Base-by-base conservation (phyloP, 2,329 filamentous ascomycete genomes). In the Lasiodiplodia sp. region DNA sequence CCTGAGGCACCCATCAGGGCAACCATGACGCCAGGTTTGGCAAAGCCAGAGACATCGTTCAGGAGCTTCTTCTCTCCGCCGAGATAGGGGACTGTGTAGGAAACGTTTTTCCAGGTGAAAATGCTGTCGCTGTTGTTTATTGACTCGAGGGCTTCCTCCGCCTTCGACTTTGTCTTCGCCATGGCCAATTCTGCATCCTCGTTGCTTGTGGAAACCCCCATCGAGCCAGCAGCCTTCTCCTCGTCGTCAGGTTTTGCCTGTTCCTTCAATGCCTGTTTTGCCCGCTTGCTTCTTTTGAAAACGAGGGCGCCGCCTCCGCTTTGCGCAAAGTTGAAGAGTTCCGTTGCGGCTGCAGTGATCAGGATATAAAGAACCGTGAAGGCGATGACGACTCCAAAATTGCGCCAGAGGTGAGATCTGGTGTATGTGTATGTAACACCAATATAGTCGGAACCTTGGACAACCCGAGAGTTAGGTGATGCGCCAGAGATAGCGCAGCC, bases 1-100 rank as follows among this genome's bases (percentile, higher is more conserved):
- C 83, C 83, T 74, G 82, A 83, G 10, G 92, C 92, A 37, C 93
- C 93, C 92, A 96, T 95, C 56, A 96, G 80, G 47, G 93, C 93
- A 69, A 93, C 86, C 53, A 94, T 82, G 74, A 94, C 89, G 34
- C 91, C 92, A 37, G 90, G 88, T 77, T 89, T 82, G 52, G 92
- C 87, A 64, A 88, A 80, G 11, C 92, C 92, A 73, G 86, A 85
- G 58, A 90, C 86, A 72, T 87, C 82, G 37, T 86, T 84, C 3
- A 94, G 83, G 68, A 94, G 88, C 21, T 85, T 82, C 72, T 89
- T 88, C 64, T 88, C 84, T 56, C 88, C 88, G 6, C 86, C 86
- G 52, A 88, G 83, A 70, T 90, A 91, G 0, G 90, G 90, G 0
- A 95, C 91, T 0, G 88, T 91, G 75, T 93, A 95, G 58, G 90